Evolutionary conservation across 1,284 basidiomycete species (phyloP), one percentile per base, ranked within the genome.

Genomic region (Ceratobasidium sp.): DNA sequence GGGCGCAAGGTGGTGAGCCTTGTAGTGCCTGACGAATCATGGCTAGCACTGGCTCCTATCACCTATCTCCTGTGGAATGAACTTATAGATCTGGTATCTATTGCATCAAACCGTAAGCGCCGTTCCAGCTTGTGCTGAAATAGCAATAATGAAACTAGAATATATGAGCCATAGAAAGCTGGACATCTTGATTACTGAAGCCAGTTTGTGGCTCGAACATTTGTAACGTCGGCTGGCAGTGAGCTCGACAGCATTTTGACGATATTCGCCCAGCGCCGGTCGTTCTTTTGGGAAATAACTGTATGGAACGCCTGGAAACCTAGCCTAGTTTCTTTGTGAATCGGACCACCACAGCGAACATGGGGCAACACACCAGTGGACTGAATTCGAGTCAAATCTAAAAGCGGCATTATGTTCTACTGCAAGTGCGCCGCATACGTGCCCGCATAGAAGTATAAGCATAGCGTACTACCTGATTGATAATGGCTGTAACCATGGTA

Each of bases 291-390:
- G 1, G 82, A 83, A 2, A 96, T 79, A 41, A 93, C 85, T 12
- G 84, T 82, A 75, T 88, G 83, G 78, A 95, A 93, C 1, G 93
- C 93, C 74, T 89, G 88, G 55, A 84, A 85, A 16, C 93, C 93
- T n/a, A 96, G 84, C 89, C 93, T 96, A 28, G 53, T 60, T 41
- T 23, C 72, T 16, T 18, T 45, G 50, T 72, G 53, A 34, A 14
- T 45, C 32, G 21, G 2, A n/a, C n/a, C n/a, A n/a, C 6, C 23
- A 12, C 18, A 21, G 3, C 23, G n/a, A 34, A 32, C 18, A 8
- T 34, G 57, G 30, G 4, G 26, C 18, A n/a, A 79, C 87, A 79
- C 77, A 93, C 93, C 90, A 93, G 32, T 84, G 77, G 41, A 91
- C 87, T 46, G 86, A 82, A 1, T 78, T 74, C 78, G 86, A 88